Evolutionary conservation across 176 grass and related monocot species (phyloP).

Genomic region (Cocos nucifera): DNA sequence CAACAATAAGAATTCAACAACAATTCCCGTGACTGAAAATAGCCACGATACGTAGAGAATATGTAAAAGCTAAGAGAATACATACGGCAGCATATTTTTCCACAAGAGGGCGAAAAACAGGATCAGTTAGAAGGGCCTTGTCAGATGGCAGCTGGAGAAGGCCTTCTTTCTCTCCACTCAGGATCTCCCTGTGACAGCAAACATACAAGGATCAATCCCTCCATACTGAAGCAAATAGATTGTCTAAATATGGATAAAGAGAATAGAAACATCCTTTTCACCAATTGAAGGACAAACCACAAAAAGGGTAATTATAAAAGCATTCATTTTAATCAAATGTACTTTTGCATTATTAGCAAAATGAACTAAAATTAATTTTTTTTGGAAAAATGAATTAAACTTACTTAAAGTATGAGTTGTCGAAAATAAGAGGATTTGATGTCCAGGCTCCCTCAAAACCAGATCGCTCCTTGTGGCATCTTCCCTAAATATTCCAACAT

Average conservation of each 20-base stretch:
- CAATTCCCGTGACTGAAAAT: too few species aligned
- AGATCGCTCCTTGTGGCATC: conserved; percentile 88
- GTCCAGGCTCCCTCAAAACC: conserved; percentile 92
- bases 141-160: conserved; percentile 80
- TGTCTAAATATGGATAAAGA: too few species aligned
- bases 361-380: too few species aligned
- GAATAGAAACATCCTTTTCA: too few species aligned
- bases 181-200: conserved; percentile 39
- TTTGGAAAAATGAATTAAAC: neutral
- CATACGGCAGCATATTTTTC: conserved; percentile 79
- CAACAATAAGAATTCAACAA: too few species aligned
- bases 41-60: neutral
- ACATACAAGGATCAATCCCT: too few species aligned
- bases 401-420: conserved; percentile 84
- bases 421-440: conserved; percentile 67
- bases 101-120: conserved; percentile 65
- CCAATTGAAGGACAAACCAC: too few species aligned
- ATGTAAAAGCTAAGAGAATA: neutral
- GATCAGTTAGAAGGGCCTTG: conserved; percentile 62
- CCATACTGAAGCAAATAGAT: too few species aligned
- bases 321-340: too few species aligned
- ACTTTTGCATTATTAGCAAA: too few species aligned
- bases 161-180: conserved; percentile 70
- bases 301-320: too few species aligned
- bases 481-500: conserved; percentile 46